A percentile compares a stretch with the other conserved stretches of the same genome.
These are phyloP conservation scores for Leccinum disarticulatum DNA, from an alignment of 768 basidiomycete species.

Conservation along the genomic window DNA sequence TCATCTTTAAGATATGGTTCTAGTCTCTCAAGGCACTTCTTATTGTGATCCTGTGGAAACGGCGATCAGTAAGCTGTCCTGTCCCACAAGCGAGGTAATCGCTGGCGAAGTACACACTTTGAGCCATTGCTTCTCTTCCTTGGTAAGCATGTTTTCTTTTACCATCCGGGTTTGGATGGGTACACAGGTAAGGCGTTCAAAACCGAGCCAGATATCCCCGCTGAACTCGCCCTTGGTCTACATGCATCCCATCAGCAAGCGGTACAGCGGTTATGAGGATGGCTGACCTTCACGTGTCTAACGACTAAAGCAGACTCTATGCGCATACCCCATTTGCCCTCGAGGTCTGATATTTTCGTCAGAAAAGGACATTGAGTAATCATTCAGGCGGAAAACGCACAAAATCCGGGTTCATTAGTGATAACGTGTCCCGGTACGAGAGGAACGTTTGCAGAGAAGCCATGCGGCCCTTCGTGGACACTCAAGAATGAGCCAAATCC, in stretches of 20 bases:
- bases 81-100: background rate
- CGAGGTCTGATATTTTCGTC: slow-evolving; percentile 51
- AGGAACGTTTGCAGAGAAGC: slow-evolving; percentile 67
- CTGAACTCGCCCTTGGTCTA: slow-evolving; percentile 74
- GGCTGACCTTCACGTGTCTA: slow-evolving; percentile 48
- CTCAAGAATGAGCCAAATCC: slow-evolving; percentile 86
- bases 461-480: slow-evolving; percentile 83
- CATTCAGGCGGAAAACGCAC: slow-evolving; percentile 43
- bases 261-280: slow-evolving; percentile 7
- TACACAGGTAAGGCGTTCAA: slow-evolving; percentile 90
- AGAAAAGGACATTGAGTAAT: slow-evolving; percentile 18
- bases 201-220: slow-evolving; percentile 81
- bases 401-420: slow-evolving; percentile 94
- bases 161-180: slow-evolving; percentile 93
- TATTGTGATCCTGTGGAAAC: slow-evolving; percentile 72
- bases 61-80: slow-evolving; percentile 9
- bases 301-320: slow-evolving; percentile 88
- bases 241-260: slow-evolving; percentile 8
- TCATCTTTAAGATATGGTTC: slow-evolving; percentile 70
- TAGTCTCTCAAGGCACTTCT: slow-evolving; percentile 63
- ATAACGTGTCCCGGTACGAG: slow-evolving; percentile 86
- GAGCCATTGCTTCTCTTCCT: slow-evolving; percentile 86
- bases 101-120: slow-evolving; percentile 46
- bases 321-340: slow-evolving; percentile 84
- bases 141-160: slow-evolving; percentile 77